Base-by-base conservation (phyloP, 129 eudicot species). In the Deinandra increscens region DNA sequence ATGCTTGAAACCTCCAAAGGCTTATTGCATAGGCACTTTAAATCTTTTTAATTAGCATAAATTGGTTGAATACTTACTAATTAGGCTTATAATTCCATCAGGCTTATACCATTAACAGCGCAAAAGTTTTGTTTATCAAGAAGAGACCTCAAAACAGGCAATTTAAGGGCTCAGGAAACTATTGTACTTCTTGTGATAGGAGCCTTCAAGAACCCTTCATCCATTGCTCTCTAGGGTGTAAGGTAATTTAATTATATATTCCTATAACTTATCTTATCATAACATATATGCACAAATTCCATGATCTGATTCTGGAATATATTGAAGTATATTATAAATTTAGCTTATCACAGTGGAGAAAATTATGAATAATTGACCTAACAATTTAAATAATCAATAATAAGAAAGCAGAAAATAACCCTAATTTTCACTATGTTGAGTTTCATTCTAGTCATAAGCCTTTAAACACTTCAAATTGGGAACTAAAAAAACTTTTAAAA, bases 191-290 rank as follows among this genome's bases (percentile, higher is more conserved):
- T 20, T 94, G 99, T 70, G 97, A 94, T 64, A 83, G 99, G 75
- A 77, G 90, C 70, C 97, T 94, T 67, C 99, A 94, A 84, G 96
- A 94, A 76, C 99, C 99, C 6, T 94, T 83, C 69, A 78, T 80
- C 51, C 99, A 94, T 73, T 94, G 99, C 82, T 94, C 99, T 67
- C 88, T 94, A 4, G 99, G 94, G 59, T 94, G 99, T 84, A 94
- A 94, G 99, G 99, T 94, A 83, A 67, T 34, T 74, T 64, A 45
- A 50, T 23, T 68, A 58, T 62, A n/a, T 9, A 37, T 61, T 60
- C 18, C 22, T 60, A 12, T 39, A 36, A 11, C 6, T 60, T n/a
- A 60, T 26, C 22, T 54, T 19, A 31, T 22, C 15, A 43, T 22
- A 55, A 43, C 37, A 13, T n/a, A n/a, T n/a, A n/a, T 36, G 43